Conservation (phyloP, 805 yeast genomes). For the Kuraishia ogatae region DNA sequence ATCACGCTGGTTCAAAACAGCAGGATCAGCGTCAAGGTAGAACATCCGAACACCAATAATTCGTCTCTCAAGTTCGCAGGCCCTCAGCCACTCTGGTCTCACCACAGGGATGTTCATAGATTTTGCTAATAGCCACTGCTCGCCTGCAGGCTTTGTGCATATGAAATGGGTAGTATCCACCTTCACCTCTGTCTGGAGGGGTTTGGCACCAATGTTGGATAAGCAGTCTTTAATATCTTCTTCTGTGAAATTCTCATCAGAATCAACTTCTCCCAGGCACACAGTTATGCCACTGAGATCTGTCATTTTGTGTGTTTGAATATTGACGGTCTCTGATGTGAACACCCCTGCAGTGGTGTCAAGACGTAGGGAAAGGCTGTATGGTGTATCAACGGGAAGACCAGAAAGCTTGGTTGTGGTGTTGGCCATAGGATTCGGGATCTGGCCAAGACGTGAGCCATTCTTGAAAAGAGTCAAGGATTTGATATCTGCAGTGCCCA, state of each 20-base stretch:
- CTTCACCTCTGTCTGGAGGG: slow-evolving; percentile 61
- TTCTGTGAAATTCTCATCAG: slow-evolving; percentile 36
- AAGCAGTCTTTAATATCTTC: slow-evolving; percentile 60
- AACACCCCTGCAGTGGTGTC: slow-evolving; percentile 88
- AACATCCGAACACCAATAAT: slow-evolving; percentile 90
- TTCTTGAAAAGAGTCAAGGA: slow-evolving; percentile 73
- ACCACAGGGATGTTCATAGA: slow-evolving; percentile 88
- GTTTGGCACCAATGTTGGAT: slow-evolving; percentile 71
- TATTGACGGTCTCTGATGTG: slow-evolving; percentile 54
- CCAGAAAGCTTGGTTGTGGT: slow-evolving; percentile 87
- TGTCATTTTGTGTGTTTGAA: slow-evolving; percentile 92
- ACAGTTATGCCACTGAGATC: slow-evolving; percentile 89
- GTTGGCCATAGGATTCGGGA: slow-evolving; percentile 74
- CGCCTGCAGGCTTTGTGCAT: slow-evolving; percentile 61
- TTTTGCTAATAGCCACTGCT: slow-evolving; percentile 69
- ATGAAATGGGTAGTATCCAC: slow-evolving; percentile 94
- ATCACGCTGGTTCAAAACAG: slow-evolving; percentile 33
- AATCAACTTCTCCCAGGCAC: slow-evolving; percentile 75
- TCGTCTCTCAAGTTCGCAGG: slow-evolving; percentile 82
- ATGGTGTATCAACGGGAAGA: slow-evolving; percentile 76
- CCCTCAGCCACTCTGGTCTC: slow-evolving; percentile 94
- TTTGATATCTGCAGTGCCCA: slow-evolving; percentile 77
- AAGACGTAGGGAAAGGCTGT: slow-evolving; percentile 69
- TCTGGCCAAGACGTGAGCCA: slow-evolving; percentile 61
- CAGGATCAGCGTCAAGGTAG: slow-evolving; percentile 49